A percentile compares a stretch with the other conserved stretches of the same genome.
These are phyloP conservation scores for Grosmannia penicillata DNA, from an alignment of 2,329 filamentous ascomycete genomes.

Conservation along the genomic window DNA sequence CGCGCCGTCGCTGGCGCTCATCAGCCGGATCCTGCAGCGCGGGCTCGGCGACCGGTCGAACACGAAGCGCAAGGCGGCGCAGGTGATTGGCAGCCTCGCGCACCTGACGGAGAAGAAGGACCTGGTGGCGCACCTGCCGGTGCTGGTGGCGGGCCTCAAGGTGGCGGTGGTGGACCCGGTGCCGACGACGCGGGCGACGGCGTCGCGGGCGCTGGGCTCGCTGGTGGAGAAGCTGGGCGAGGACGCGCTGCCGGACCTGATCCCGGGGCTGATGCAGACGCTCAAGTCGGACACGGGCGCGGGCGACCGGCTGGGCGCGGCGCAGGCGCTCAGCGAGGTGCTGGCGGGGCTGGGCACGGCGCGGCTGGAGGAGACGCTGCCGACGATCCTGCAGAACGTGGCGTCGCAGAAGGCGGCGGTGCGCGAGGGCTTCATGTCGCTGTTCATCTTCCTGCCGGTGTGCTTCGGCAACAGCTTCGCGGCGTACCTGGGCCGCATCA, in stretches of 20 bases:
- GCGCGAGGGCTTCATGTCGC: constrained; percentile 96
- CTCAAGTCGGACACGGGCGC: constrained; percentile 95
- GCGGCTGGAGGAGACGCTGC: constrained; percentile 86
- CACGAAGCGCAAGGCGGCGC: constrained; percentile 90
- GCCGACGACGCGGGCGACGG: constrained; percentile 87
- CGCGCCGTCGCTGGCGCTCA: constrained; percentile 82
- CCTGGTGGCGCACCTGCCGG: constrained; percentile 76
- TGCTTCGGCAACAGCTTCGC: constrained; percentile 99
- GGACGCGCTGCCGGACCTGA: constrained; percentile 90
- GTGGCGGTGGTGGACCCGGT: constrained; percentile 87
- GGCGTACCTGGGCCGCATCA: constrained; percentile 87
- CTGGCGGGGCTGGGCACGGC: constrained; percentile 86
- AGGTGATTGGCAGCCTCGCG: constrained; percentile 94
- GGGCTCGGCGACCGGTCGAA: constrained; percentile 81
- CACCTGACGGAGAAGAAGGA: constrained; percentile 96
- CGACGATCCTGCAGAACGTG: constrained; percentile 92
- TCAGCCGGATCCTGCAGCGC: constrained; percentile 89
- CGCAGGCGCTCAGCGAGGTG: constrained; percentile 91
- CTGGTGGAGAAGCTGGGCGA: constrained; percentile 97
- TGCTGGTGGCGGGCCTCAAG: constrained; percentile 81
- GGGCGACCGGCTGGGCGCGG: constrained; percentile 87
- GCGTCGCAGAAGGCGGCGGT: constrained; percentile 80
- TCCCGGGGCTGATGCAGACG: constrained; percentile 92
- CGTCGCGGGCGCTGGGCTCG: constrained; percentile 87
- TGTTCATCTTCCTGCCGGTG: constrained; percentile 97